Evolutionary conservation across 257 asterid genomes (phyloP), one percentile per base, ranked within the genome.

Genomic region (Solanum verrucosum): DNA sequence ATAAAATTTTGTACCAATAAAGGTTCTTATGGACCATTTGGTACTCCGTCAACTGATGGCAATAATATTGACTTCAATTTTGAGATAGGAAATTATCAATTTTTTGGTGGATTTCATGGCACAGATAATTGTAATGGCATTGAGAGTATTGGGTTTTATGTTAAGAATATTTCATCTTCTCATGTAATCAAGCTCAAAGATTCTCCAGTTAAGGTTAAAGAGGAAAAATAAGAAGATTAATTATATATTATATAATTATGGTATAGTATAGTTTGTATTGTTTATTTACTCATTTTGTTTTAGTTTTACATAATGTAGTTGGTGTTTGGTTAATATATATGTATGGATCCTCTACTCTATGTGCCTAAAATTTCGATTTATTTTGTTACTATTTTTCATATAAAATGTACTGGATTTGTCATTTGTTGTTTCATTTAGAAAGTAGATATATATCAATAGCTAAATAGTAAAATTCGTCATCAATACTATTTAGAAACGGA

Each of bases 21-120:
- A 12, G 84, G 89, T 31, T 81, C 90, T 15, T 87, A 89, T 82
- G 95, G 95, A 34, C 94, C 92, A 9, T 92, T 90, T 79, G 96
- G 94, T 9, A 18, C 79, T 1, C 37, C n/a, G 3, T 70, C 77
- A 56, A 27, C 10, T 13, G 10, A 13, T 68, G 75, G 34, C 18
- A 11, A 1, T 12, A 65, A 65, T 65, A 25, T 6, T 27, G 5
- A 68, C 16, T 68, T 68, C 21, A 68, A 68, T 5, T 29, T 70
- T 29, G 5, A 13, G 5, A 70, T 14, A 70, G 75, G 75, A 29
- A 70, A 29, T 68, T 20, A 68, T 68, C 21, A 70, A 14, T 70
- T 29, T 27, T 29, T 29, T 13, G 38, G 75, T 4, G 75, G 75
- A 1, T 29, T 70, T 70, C 37, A 29, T 70, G 38, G 74, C 74